phyloP scores from a whole-genome alignment of 2,329 filamentous ascomycete species.

The Aspergillus aculeatinus region DNA sequence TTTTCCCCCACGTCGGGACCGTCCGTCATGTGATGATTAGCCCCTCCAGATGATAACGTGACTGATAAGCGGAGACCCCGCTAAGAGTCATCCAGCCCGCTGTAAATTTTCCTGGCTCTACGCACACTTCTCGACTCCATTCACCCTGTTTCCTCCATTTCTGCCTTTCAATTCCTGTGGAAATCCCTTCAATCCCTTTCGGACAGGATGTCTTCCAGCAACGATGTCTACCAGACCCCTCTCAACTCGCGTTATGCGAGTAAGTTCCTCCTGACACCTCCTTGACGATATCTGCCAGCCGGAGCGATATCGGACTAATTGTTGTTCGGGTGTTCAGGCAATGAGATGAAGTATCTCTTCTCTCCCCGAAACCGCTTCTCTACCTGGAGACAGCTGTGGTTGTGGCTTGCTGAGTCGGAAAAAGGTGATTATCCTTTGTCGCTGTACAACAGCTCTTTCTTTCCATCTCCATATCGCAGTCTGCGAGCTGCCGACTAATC shows the following conservation, averaged over 20 bases:
- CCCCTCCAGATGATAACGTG: slow-evolving; percentile 37
- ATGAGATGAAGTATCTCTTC: slow-evolving; percentile 78
- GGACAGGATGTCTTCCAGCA: slow-evolving; percentile 40
- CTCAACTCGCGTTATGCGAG: slow-evolving; percentile 72
- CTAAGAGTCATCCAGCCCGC: slow-evolving; percentile 19
- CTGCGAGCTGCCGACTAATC: slow-evolving; percentile 25
- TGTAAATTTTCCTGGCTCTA: slow-evolving; percentile 31
- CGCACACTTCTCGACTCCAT: slow-evolving; percentile 22
- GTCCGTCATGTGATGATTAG: slow-evolving; percentile 25
- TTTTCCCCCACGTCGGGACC: background rate
- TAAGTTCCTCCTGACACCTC: slow-evolving; percentile 24
- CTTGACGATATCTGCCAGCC: background rate
- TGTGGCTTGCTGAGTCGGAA: slow-evolving; percentile 78
- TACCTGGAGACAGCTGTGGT: slow-evolving; percentile 83
- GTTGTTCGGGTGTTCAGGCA: slow-evolving; percentile 32
- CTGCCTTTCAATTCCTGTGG: slow-evolving; percentile 22
- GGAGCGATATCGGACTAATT: slow-evolving; percentile 17
- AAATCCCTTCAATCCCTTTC: slow-evolving; percentile 19
- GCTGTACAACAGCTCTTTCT: slow-evolving; percentile 2
- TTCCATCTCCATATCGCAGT: slow-evolving; percentile 2
- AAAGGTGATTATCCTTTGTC: slow-evolving; percentile 43
- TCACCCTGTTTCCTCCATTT: slow-evolving; percentile 8
- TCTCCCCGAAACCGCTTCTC: slow-evolving; percentile 70
- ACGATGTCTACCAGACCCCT: slow-evolving; percentile 65
- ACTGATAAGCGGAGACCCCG: slow-evolving; percentile 38